Conservation (phyloP, 495 filamentous ascomycete species). For the Cercophora scortea region DNA sequence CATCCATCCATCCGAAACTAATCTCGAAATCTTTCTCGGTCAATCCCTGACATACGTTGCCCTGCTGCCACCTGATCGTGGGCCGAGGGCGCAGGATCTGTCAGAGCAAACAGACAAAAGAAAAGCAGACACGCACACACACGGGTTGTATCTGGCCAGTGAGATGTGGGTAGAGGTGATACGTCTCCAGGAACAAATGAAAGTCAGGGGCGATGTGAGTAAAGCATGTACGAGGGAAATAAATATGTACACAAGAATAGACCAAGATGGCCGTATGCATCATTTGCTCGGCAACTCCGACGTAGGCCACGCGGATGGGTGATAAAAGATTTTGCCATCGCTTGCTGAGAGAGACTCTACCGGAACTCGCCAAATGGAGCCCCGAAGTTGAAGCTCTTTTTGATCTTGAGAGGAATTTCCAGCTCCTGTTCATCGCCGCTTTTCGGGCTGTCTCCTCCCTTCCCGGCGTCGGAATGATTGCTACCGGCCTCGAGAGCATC, state of each 20-base stretch:
- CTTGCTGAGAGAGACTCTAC: neutral
- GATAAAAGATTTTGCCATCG: neutral
- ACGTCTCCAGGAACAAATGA: neutral
- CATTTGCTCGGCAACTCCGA: no score
- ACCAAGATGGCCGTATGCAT: no score
- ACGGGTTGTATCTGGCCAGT: neutral
- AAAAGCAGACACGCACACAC: neutral
- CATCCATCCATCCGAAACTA: no score
- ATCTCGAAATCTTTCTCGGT: no score
- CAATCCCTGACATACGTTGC: no score
- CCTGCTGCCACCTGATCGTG: no score
- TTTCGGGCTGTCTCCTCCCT: slow-evolving; percentile 11
- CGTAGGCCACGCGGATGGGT: neutral
- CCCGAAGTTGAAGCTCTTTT: slow-evolving; percentile 55
- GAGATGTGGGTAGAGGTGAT: neutral
- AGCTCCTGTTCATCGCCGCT: slow-evolving; percentile 31
- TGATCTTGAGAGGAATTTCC: slow-evolving; percentile 52
- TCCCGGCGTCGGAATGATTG: slow-evolving; percentile 3
- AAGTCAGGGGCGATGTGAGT: neutral
- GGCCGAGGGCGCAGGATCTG: no score
- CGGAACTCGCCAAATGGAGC: slow-evolving; percentile 25
- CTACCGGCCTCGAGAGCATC: slow-evolving; percentile 1
- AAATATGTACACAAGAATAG: neutral
- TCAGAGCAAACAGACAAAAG: neutral
- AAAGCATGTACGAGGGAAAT: neutral